phyloP scores from a whole-genome alignment of 1,284 basidiomycete genomes.

The Rhodotorula sp. region DNA sequence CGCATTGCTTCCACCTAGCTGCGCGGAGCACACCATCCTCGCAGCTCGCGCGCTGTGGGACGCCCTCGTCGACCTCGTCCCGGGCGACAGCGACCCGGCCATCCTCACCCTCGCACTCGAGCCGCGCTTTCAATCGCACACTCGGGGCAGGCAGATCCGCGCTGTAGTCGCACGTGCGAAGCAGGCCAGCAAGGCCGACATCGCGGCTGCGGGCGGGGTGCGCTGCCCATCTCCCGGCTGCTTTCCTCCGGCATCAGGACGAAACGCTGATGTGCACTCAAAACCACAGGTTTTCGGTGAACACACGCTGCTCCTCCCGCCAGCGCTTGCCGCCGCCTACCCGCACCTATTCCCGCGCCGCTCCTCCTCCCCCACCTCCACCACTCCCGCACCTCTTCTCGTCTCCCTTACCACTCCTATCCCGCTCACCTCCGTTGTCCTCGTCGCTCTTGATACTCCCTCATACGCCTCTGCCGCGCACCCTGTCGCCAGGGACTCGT shows the following conservation, averaged over 20 bases:
- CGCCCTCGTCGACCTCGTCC: constrained; percentile 13
- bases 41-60: constrained; percentile 19
- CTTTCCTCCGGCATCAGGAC: not conserved
- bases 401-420: constrained; percentile 47
- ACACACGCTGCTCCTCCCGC: constrained; percentile 4
- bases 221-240: not conserved
- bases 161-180: not conserved
- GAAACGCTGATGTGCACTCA: no score
- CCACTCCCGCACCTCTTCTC: constrained; percentile 3
- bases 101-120: not conserved
- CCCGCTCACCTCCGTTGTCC: constrained; percentile 48
- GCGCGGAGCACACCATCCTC: not conserved
- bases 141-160: not conserved
- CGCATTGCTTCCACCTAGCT: not conserved
- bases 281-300: not conserved
- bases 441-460: constrained; percentile 46
- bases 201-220: not conserved
- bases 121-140: not conserved
- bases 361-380: constrained; percentile 2
- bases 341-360: constrained; percentile 21
- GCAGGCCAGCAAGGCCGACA: constrained; percentile 10
- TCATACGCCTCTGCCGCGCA: constrained; percentile 30
- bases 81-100: not conserved
- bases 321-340: not conserved
- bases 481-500: not conserved